Evolutionary conservation across 495 filamentous ascomycete genomes (phyloP), one percentile per base, ranked within the genome.

Genomic region (Annulohypoxylon maeteangense): DNA sequence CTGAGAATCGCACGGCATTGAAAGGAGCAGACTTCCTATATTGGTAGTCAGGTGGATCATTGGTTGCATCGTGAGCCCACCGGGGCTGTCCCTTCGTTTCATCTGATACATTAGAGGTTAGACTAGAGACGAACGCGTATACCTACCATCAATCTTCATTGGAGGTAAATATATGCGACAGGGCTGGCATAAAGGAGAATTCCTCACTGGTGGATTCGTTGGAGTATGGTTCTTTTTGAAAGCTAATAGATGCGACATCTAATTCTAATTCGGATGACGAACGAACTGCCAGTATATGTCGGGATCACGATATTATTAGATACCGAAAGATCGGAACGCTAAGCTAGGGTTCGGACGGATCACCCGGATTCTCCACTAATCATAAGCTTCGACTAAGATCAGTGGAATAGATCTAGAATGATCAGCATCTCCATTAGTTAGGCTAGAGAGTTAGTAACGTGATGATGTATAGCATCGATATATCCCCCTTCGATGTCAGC

Each of bases 321-420:
- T 62, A 50, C 66, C 67, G 53, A 64, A 11, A 11, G 16, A 25
- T 20, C 29, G 67, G 61, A 16, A 65, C 67, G 61, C 67, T 70
- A 70, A 38, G 31, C 58, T 7, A 40, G 32, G 58, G 40, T 27
- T 18, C 22, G 36, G 40, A 29, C 18, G 31, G 23, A 40, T 25
- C 56, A 59, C n/a, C 66, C 18, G 31, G 23, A 40, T 25, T 63
- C 66, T 23, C 66, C 66, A 63, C 66, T 53, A 4, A 31, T 31
- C n/a, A 51, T 48, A 63, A 65, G 62, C 62, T 57, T 48, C 20
- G 22, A 18, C 38, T 32, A 48, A 65, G 53, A 65, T 25, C 23
- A 5, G 10, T 11, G 27, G 50, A 54, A 14, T 20, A 16, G 23
- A 34, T 40, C 27, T 54, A 31, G 29, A 29, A 57, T 45, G 51